These are phyloP conservation scores for Lolium perenne DNA, from an alignment of 176 grass and related monocot genomes.

Conservation along the genomic window DNA sequence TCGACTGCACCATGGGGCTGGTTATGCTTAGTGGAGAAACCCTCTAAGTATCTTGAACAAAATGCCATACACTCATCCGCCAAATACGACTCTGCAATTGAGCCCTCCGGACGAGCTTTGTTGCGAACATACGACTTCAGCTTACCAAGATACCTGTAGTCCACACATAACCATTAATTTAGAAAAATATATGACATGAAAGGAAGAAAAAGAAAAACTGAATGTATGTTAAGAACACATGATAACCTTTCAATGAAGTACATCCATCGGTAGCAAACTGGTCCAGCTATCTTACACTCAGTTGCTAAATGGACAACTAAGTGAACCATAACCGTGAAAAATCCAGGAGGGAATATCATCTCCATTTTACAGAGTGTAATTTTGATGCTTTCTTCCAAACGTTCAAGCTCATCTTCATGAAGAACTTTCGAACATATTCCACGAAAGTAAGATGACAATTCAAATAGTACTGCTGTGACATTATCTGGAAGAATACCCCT, in stretches of 20 bases:
- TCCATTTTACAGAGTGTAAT: conserved; percentile 16
- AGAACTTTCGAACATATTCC: too few relatives aligned
- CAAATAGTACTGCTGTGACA: not conserved
- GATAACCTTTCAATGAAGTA: not conserved
- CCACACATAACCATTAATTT: not conserved
- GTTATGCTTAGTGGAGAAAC: too few relatives aligned
- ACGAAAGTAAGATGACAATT: conserved; percentile 23
- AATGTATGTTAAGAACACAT: not conserved
- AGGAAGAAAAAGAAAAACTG: too few relatives aligned
- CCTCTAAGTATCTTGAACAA: conserved; percentile 26
- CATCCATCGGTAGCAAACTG: too few relatives aligned
- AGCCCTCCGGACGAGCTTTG: too few relatives aligned
- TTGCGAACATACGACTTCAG: too few relatives aligned
- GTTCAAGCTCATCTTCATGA: conserved; percentile 17
- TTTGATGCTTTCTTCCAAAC: conserved; percentile 11
- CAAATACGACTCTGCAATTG: too few relatives aligned
- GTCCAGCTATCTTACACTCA: too few relatives aligned
- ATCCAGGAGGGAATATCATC: too few relatives aligned
- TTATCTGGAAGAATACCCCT: conserved; percentile 30
- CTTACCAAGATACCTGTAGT: not conserved
- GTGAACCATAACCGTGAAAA: too few relatives aligned
- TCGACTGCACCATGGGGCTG: too few relatives aligned
- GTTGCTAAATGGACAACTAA: too few relatives aligned
- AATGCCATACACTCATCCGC: conserved; percentile 5
- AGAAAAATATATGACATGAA: not conserved